phyloP scores from a whole-genome alignment of 2,329 filamentous ascomycete genomes.

The Calonectria multiphialidica region DNA sequence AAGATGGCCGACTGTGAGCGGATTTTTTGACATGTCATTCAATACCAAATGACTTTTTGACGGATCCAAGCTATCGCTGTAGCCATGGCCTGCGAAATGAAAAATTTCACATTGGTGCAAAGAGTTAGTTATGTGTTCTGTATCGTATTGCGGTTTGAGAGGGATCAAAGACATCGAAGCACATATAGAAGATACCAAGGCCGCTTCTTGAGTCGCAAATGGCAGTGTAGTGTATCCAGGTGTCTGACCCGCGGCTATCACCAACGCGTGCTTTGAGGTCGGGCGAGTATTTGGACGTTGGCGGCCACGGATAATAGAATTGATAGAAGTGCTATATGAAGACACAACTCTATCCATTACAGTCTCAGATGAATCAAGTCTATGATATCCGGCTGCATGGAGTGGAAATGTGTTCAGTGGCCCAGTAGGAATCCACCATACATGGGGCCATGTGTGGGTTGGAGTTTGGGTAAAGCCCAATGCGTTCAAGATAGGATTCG shows the following conservation, averaged over 20 bases:
- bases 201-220: no score
- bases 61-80: no score
- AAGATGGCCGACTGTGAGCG: no score
- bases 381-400: slow-evolving; percentile 7
- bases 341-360: slow-evolving; percentile 12
- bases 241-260: neutral
- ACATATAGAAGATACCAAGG: no score
- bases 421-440: neutral
- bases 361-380: neutral
- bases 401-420: slow-evolving; percentile 14
- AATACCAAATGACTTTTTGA: no score
- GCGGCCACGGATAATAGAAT: neutral
- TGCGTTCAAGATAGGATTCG: neutral
- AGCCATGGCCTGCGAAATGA: no score
- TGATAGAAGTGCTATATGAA: slow-evolving; percentile 2
- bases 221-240: no score
- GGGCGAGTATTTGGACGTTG: neutral
- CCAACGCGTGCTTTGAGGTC: neutral
- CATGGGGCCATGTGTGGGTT: neutral
- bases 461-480: neutral
- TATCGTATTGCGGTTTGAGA: no score
- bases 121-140: no score
- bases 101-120: no score
- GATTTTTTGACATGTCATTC: no score
- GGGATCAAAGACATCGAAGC: no score